A percentile compares a stretch with the other conserved stretches of the same genome.
Evolutionary conservation across 495 filamentous ascomycete genomes (phyloP).

Genomic region (Penicillium silybi): DNA sequence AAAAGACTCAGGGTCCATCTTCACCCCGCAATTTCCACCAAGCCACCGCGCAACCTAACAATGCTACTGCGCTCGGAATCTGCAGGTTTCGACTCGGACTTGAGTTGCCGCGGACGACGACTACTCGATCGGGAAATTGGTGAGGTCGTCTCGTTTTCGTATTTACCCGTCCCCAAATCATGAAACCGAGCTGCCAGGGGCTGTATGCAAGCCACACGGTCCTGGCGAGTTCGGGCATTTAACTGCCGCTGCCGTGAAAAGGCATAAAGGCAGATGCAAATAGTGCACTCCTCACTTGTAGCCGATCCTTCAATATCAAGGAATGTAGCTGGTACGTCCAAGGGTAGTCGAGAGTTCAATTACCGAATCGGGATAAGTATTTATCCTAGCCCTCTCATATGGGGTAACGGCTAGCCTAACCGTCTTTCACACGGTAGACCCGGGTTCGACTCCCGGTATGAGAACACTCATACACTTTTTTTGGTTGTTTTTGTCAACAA

Average conservation of each 20-base stretch:
- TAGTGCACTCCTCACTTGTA: too few species aligned
- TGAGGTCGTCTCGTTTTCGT: neutral
- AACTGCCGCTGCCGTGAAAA: too few species aligned
- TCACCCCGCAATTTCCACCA: slow-evolving; percentile 6
- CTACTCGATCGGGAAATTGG: neutral
- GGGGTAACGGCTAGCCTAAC: neutral
- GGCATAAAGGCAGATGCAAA: too few species aligned
- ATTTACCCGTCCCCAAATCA: neutral
- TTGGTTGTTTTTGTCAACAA: neutral
- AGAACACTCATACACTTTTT: neutral
- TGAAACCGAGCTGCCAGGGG: neutral
- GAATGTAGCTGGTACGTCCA: too few species aligned
- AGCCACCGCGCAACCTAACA: slow-evolving; percentile 7
- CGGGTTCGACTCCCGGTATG: neutral
- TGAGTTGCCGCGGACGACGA: neutral
- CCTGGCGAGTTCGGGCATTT: too few species aligned
- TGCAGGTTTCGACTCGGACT: neutral
- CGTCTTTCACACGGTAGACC: neutral
- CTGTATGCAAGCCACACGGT: too few species aligned
- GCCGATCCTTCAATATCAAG: too few species aligned
- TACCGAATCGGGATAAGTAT: too few species aligned
- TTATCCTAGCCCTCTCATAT: neutral
- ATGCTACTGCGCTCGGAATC: slow-evolving; percentile 1
- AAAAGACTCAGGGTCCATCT: neutral
- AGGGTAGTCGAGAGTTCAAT: too few species aligned